Evolutionary conservation across 2,329 filamentous ascomycete genomes (phyloP), one percentile per base, ranked within the genome.

Genomic region (Chaetomiaceae sp.): DNA sequence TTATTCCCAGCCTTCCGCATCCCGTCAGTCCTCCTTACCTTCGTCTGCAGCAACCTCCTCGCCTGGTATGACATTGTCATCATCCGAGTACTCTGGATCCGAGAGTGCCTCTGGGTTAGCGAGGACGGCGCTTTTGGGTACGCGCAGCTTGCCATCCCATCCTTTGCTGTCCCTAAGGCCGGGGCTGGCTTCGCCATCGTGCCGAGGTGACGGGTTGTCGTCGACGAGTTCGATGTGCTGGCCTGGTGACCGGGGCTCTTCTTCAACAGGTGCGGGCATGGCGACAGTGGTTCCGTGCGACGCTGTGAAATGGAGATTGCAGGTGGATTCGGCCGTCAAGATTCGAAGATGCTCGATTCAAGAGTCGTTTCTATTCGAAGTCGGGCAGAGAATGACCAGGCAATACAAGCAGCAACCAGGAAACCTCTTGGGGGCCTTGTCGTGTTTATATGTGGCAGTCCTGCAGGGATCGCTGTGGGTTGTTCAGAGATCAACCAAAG

Each of bases 1-100:
- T 43, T 42, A 2, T 9, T 25, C 9, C 3, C 5, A 9, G 6
- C 12, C 17, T 7, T 7, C 12, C 12, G 17, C 17, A 2, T 1
- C 15, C 19, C 3, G 8, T 31, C 14, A 3, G 25, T 25, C 1
- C 9, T 40, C 19, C 47, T 49, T 55, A 89, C 88, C 87, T 76
- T 95, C 90, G 66, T 95, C 91, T 6, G 90, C 87, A 23, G 81
- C 78, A 54, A 95, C 90, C 66, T 86, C 77, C 54, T 95, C 87
- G 46, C 86, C 85, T 0, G 82, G 82, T 57, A 88, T 72, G 19
- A 85, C 78, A 56, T 85, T 81, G 57, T 84, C 81, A 11, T 84
- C 81, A 60, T 80, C 91, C 15, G 89, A 94, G 66, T 92, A 90
- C 53, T 96, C 91, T 0, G 88, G 83, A 64, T 96, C 91, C 39